Evolutionary conservation across 2,329 filamentous ascomycete genomes (phyloP).

Genomic region (Diplodia seriata): DNA sequence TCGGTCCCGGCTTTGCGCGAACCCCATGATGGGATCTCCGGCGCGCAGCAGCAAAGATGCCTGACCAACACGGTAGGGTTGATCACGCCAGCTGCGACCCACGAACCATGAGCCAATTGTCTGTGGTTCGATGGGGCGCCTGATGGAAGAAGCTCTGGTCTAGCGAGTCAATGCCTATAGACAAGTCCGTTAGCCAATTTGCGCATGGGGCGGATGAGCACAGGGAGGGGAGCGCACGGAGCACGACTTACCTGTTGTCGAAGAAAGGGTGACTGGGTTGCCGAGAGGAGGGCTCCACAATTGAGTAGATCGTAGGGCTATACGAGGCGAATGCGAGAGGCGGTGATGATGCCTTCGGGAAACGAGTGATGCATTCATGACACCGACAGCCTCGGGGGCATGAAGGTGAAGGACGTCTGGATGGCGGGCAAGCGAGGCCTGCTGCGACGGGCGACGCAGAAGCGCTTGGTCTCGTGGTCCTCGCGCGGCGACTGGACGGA

Average conservation of each 20-base stretch:
- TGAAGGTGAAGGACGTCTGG: slow-evolving; percentile 12
- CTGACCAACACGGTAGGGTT: not conserved
- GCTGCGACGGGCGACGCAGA: slow-evolving; percentile 12
- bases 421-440: slow-evolving; percentile 15
- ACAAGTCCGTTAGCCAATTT: slow-evolving; percentile 15
- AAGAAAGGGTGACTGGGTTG: slow-evolving; percentile 8
- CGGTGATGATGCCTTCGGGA: not conserved
- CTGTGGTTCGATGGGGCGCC: slow-evolving; percentile 17
- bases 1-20: not conserved
- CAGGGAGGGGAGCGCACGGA: slow-evolving; percentile 16
- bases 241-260: slow-evolving; percentile 20
- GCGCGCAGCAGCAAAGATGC: slow-evolving; percentile 3
- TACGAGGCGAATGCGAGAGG: slow-evolving; percentile 13
- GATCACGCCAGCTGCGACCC: slow-evolving; percentile 18
- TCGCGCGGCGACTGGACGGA: not conserved
- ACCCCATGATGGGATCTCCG: not conserved
- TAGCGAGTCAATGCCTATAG: slow-evolving; percentile 24
- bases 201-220: slow-evolving; percentile 7
- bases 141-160: slow-evolving; percentile 27
- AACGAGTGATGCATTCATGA: slow-evolving; percentile 2
- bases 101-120: not conserved
- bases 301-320: slow-evolving; percentile 14
- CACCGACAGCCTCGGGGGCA: slow-evolving; percentile 21
- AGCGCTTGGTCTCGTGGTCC: slow-evolving; percentile 20
- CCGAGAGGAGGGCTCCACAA: slow-evolving; percentile 5